Evolutionary conservation across 352 stramenopile species (phyloP).

Genomic region (Globisporangium orthogonon): DNA sequence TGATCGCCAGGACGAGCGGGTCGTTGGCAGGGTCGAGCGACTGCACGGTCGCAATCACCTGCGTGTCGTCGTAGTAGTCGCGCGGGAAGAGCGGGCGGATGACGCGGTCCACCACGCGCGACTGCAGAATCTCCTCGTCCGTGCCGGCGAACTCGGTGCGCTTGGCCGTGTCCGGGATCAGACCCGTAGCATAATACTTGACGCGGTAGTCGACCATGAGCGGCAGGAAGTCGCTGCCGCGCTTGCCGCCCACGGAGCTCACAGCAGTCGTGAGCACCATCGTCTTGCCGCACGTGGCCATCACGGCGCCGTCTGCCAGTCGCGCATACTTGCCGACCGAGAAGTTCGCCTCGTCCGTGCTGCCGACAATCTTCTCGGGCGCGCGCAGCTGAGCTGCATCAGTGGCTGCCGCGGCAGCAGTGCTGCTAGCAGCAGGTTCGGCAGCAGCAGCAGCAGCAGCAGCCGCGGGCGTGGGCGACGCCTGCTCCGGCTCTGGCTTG

Average conservation of each 20-base stretch:
- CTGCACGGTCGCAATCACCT: slow-evolving; percentile 90
- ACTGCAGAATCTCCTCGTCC: slow-evolving; percentile 96
- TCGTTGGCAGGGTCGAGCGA: slow-evolving; percentile 83
- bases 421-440: slow-evolving; percentile 5
- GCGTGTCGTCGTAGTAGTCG: slow-evolving; percentile 94
- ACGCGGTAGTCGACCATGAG: slow-evolving; percentile 94
- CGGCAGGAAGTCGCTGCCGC: slow-evolving; percentile 73
- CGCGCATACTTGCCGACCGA: slow-evolving; percentile 74
- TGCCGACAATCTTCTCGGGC: slow-evolving; percentile 32
- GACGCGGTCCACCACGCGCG: slow-evolving; percentile 93
- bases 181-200: slow-evolving; percentile 77
- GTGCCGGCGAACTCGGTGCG: slow-evolving; percentile 86
- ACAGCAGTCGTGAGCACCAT: slow-evolving; percentile 86
- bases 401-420: background rate
- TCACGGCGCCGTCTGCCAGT: slow-evolving; percentile 80
- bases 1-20: slow-evolving; percentile 84
- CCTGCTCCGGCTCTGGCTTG: slow-evolving; percentile 10
- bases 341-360: slow-evolving; percentile 46
- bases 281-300: slow-evolving; percentile 75
- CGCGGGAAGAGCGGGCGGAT: slow-evolving; percentile 93
- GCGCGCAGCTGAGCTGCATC: background rate
- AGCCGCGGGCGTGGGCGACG: background rate
- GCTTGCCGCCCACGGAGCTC: slow-evolving; percentile 43
- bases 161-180: slow-evolving; percentile 86
- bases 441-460: background rate